These are phyloP conservation scores for Coemansia interrupta DNA, from an alignment of 192 early-diverging fungal species.

Conservation along the genomic window DNA sequence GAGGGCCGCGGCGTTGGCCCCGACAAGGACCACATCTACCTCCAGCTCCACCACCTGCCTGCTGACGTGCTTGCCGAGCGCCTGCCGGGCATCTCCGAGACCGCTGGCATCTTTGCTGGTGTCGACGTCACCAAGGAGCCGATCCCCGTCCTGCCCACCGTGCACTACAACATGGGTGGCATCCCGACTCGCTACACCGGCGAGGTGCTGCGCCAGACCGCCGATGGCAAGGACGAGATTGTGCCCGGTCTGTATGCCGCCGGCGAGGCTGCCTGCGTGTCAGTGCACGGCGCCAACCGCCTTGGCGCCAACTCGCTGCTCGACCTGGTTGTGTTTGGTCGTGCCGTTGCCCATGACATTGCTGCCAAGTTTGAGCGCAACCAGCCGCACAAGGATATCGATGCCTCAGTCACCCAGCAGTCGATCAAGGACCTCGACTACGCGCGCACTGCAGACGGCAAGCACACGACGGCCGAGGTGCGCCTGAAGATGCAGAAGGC, in stretches of 20 bases:
- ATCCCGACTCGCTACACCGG: conserved; percentile 97
- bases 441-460: conserved; percentile 78
- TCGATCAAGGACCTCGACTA: conserved; percentile 95
- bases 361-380: conserved; percentile 82
- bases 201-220: conserved; percentile 77
- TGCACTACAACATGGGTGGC: conserved; percentile 99
- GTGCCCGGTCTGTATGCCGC: conserved; percentile 98
- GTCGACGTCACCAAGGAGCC: conserved; percentile 99
- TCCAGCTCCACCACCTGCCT: conserved; percentile 94
- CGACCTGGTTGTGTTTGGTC: conserved; percentile 98
- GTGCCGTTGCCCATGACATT: conserved; percentile 94
- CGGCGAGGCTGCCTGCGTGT: conserved; percentile 96
- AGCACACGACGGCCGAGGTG: conserved; percentile 75
- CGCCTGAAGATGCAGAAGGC: conserved; percentile 96
- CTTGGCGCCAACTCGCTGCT: conserved; percentile 97
- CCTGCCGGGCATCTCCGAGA: conserved; percentile 98
- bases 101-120: conserved; percentile 95
- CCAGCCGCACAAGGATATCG: conserved; percentile 78
- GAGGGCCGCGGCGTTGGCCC: conserved; percentile 96
- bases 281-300: conserved; percentile 98
- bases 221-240: conserved; percentile 80
- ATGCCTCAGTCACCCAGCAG: conserved; percentile 78
- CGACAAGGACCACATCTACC: conserved; percentile 93
- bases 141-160: conserved; percentile 97
- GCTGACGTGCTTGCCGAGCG: conserved; percentile 86